Evolutionary conservation across 169 alveolate genomes (phyloP).

Genomic region (Plasmodium vinckei): DNA sequence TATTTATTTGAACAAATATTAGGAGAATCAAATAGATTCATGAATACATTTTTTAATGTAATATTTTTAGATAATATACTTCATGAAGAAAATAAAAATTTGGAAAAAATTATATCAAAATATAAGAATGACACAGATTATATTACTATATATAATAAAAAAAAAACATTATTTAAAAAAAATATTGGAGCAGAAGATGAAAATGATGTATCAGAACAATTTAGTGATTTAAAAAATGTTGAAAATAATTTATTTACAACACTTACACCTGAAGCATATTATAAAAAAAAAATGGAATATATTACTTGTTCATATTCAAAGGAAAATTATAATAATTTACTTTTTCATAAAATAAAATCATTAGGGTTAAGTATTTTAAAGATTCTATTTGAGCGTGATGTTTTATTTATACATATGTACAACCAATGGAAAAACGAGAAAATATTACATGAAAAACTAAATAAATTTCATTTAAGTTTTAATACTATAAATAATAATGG

Average conservation of each 20-base stretch:
- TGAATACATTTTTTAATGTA: conserved; percentile 44
- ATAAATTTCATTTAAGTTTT: conserved; percentile 25
- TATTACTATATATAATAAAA: conserved; percentile 28
- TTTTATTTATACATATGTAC: conserved; percentile 68
- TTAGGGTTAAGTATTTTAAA: conserved; percentile 46
- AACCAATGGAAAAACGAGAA: conserved; percentile 73
- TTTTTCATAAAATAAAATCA: conserved; percentile 25
- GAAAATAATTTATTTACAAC: conserved; percentile 6
- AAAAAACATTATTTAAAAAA: not conserved
- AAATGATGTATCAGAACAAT: not conserved
- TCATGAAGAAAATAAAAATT: conserved; percentile 53
- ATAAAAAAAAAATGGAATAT: conserved; percentile 56
- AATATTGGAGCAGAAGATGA: not conserved
- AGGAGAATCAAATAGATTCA: conserved; percentile 69
- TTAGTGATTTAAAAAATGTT: not conserved
- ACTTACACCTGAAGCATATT: conserved; percentile 18
- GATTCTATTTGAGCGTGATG: conserved; percentile 63
- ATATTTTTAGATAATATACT: conserved; percentile 62
- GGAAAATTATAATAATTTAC: conserved; percentile 14
- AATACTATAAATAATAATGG: conserved; percentile 6
- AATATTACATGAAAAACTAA: conserved; percentile 26
- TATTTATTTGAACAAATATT: conserved; percentile 57
- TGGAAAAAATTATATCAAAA: conserved; percentile 12
- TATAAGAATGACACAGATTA: conserved; percentile 42
- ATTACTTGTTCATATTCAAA: conserved; percentile 55